Base-by-base conservation (phyloP, 192 early-diverging fungal species). In the Mortierella alpina region DNA sequence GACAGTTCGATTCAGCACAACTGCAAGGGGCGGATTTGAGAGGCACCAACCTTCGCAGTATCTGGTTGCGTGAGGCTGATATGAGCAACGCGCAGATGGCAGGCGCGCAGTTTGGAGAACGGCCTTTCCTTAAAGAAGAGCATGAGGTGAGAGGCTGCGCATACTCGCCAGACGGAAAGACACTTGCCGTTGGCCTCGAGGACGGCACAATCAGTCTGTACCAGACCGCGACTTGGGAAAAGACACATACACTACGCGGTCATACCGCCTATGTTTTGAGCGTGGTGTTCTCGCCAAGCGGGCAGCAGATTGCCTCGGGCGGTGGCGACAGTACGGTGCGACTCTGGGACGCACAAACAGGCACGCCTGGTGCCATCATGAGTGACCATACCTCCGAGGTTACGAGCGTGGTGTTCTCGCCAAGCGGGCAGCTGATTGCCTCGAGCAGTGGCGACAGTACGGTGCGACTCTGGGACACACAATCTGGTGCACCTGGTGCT, bases 1-100 rank as follows among this genome's bases (percentile, higher is more conserved):
- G 66, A 4, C 17, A 57, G 55, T 58, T 68, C 48, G 66, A 68
- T 47, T 68, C 66, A 6, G 66, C 53, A 15, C 39, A 48, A n/a
- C 45, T 68, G n/a, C n/a, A 47, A 48, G 53, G 44, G 1, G 66
- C 66, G 6, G 54, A 68, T 58, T 17, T 68, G 40, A 42, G 53
- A 1, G 39, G 47, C 6, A 45, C n/a, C 44, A 58, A 55, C 11
- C 44, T 68, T 13, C 41, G 66, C 53, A 45, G 46, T 14, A n/a
- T 44, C 17, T 66, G 64, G 64, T 51, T 66, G 51, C 31, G 52
- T 5, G 15, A 44, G 9, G 64, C 51, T 6, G 41, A 66, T 41
- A 17, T 66, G 6, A 44, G 17, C 51, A 52, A 52, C 1, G 40
- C 40, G 0, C 52, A 11, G 14, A 66, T 66, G 64, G 7, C 2